phyloP scores from a whole-genome alignment of 352 stramenopile species.

The Thalassiosira hispida region DNA sequence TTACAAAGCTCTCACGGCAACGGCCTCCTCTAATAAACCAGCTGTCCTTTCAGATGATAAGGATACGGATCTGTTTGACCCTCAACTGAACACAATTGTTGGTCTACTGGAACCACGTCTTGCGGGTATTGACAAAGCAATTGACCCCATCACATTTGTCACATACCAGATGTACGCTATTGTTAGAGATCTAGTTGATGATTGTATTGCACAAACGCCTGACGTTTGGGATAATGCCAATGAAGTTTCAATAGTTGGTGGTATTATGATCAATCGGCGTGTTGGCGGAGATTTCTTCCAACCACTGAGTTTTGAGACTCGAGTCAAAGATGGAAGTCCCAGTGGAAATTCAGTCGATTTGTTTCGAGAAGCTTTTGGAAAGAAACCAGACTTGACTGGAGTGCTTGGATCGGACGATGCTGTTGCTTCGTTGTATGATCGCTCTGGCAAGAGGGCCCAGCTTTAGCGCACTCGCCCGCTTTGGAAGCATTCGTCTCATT shows the following conservation, averaged over 20 bases:
- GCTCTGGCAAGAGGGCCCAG: neutral
- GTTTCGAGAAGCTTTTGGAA: conserved; percentile 37
- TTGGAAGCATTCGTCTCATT: too few relatives aligned
- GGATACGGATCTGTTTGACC: conserved; percentile 25
- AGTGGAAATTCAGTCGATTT: conserved; percentile 26
- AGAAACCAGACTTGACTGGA: conserved; percentile 12
- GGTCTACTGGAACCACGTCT: conserved; percentile 14
- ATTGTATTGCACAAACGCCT: conserved; percentile 6
- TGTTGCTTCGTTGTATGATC: conserved; percentile 10
- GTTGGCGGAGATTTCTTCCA: conserved; percentile 55
- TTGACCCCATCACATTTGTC: conserved; percentile 39
- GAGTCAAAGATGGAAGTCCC: conserved; percentile 1
- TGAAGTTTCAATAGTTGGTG: conserved; percentile 48
- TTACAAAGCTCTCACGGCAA: conserved; percentile 26
- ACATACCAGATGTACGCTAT: conserved; percentile 53
- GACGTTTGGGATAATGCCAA: conserved; percentile 22
- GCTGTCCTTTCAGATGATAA: neutral
- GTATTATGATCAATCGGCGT: conserved; percentile 50
- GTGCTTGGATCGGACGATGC: conserved; percentile 31
- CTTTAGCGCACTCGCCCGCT: too few relatives aligned
- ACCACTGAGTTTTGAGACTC: conserved; percentile 47
- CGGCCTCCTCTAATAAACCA: neutral
- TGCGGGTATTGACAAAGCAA: conserved; percentile 18
- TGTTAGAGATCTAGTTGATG: conserved; percentile 31
- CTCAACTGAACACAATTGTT: conserved; percentile 33